Evolutionary conservation across 2,329 filamentous ascomycete species (phyloP), one percentile per base, ranked within the genome.

Genomic region (Sclerotinia sclerotiorum): DNA sequence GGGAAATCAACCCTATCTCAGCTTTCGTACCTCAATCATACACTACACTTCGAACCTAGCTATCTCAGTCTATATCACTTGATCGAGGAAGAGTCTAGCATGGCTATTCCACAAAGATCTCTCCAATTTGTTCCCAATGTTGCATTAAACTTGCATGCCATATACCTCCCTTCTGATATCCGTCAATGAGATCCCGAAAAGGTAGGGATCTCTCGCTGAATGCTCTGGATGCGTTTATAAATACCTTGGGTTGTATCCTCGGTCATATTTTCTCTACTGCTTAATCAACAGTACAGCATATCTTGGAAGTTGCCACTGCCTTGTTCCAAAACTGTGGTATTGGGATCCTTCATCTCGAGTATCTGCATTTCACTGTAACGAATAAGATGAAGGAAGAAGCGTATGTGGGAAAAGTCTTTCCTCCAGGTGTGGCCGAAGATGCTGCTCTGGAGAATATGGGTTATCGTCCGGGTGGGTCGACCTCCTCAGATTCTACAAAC

Each of bases 391-490:
- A 24, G 39, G 67, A 69, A 29, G 46, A 62, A 17, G 57, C 54
- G 39, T 15, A 27, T 19, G 60, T 27, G 46, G 66, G 58, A 21
- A 72, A 70, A 24, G 66, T 62, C 27, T 61, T 68, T 29, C 49
- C 66, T 42, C 21, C 51, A 54, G 65, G 74, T 71, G 69, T 65
- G 42, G 60, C 70, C 17, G 71, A 72, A 68, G 73, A 73, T 69
- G 70, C 68, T 35, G 70, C 70, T 44, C 60, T 73, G 55, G 70
- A 73, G 54, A 68, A 69, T 46, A 70, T 75, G 69, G 73, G 73
- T 32, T 75, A 75, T 68, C 69, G 74, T 64, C 73, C 68, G 32
- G 71, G 73, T 74, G 69, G 27, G 73, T 68, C 52, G 3, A 66
- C 3, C 19, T 61, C 8, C 32, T 55, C 10, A 63, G 21, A 63